Base-by-base conservation (phyloP, 352 stramenopile species). In the Pythium folliculosum region DNA sequence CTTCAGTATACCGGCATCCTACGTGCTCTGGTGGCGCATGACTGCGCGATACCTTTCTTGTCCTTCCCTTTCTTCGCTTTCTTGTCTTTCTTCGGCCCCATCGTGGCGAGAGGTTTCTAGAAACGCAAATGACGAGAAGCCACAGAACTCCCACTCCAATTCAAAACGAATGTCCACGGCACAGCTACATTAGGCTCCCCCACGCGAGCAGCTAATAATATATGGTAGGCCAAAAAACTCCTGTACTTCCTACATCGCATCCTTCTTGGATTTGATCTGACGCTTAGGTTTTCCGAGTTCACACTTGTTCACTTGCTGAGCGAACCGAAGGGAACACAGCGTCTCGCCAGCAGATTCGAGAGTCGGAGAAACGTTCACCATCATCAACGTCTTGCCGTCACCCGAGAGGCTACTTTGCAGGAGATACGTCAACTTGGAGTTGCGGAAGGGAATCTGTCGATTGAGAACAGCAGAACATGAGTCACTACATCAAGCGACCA, bases 371-470 rank as follows among this genome's bases (percentile, higher is more conserved):
- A 99, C 77, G 75, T 99, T 99, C 16, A 92, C 97, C 84, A 99
- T 98, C 97, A 99, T 99, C 22, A 99, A 77, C 38, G 96, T 98
- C 78, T 99, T 99, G 44, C 97, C 97, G 79, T 99, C 96, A 21
- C 97, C 97, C 37, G 94, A 98, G 1, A 99, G 82, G 70, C 95
- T 98, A 63, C 95, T 96, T 77, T 99, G 97, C 0, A 99, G 94
- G 22, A 99, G 79, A 72, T 99, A 99, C 7, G 97, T 99, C 16
- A 99, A 81, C 77, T 99, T 99, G 1, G 91, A 99, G 76, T 99
- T 99, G 37, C 98, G 84, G 85, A 98, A 99, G 40, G 97, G 97
- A 27, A 98, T 88, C 84, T 94, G 70, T 47, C 40, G 14, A 43
- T 19, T 47, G 17, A 47, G 14, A 19, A 16, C 13, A 47, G 37